Percentiles rank a stretch among this genome's conserved stretches.
phyloP scores from a whole-genome alignment of 768 basidiomycete genomes.

The Clavaria fumosa region DNA sequence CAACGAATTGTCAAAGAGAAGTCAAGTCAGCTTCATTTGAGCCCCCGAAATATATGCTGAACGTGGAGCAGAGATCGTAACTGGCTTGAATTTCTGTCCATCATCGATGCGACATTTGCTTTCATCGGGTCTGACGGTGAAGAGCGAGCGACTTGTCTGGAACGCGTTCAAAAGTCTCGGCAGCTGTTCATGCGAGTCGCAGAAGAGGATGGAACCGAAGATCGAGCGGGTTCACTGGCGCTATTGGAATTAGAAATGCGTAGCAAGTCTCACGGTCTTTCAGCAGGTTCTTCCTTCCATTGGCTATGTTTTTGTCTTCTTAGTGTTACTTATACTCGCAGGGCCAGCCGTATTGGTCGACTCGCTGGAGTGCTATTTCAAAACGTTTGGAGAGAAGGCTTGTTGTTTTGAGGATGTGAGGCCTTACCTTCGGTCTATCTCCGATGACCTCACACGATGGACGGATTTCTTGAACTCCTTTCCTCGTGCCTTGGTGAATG shows the following conservation, averaged over 20 bases:
- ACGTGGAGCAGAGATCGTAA: slow-evolving; percentile 49
- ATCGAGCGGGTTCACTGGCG: slow-evolving; percentile 61
- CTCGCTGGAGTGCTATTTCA: slow-evolving; percentile 54
- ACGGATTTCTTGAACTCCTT: slow-evolving; percentile 35
- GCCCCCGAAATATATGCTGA: not conserved
- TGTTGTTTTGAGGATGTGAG: slow-evolving; percentile 81
- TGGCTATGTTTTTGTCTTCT: not conserved
- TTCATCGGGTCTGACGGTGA: slow-evolving; percentile 15
- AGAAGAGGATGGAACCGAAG: slow-evolving; percentile 49
- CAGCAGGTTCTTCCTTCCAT: slow-evolving; percentile 23
- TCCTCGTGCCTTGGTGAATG: slow-evolving; percentile 3
- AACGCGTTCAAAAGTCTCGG: slow-evolving; percentile 27
- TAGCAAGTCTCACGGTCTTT: slow-evolving; percentile 29
- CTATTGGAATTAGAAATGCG: slow-evolving; percentile 64
- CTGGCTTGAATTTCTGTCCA: slow-evolving; percentile 70
- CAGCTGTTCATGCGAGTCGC: slow-evolving; percentile 41
- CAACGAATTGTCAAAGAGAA: slow-evolving; percentile 41
- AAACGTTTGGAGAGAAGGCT: slow-evolving; percentile 59
- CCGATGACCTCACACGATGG: slow-evolving; percentile 34
- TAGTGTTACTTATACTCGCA: slow-evolving; percentile 12
- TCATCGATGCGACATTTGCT: slow-evolving; percentile 53
- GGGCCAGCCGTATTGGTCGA: slow-evolving; percentile 29
- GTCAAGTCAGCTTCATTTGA: slow-evolving; percentile 21
- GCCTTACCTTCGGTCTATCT: slow-evolving; percentile 42
- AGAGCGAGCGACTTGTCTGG: slow-evolving; percentile 16